Base-by-base conservation (phyloP, 768 basidiomycete species). In the Naganishia vaughanmartiniae region DNA sequence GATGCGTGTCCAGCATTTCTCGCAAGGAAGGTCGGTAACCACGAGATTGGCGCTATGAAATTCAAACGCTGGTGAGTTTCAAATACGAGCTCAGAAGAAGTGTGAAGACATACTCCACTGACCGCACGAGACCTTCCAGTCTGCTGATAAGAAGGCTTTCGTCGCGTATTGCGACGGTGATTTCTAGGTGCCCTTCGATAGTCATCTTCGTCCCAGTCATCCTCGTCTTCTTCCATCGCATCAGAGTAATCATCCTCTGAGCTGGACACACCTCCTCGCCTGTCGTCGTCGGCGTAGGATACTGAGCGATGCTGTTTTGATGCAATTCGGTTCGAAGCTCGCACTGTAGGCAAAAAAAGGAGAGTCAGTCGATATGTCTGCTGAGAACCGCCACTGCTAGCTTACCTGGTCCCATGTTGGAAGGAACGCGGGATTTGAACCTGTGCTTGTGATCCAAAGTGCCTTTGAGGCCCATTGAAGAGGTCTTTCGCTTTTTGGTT, bases 231-330 rank as follows among this genome's bases (percentile, higher is more conserved):
- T 10, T 68, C 51, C 69, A 70, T 70, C 7, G 36, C 70, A 12
- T 67, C 34, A 28, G 70, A 71, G 31, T 55, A 71, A 4, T 34
- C 54, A 24, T 74, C 73, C 4, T 66, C 70, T 24, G 60, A 54
- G 21, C 70, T 73, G 12, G 39, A 71, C 5, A 66, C 48, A 21
- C 67, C 69, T 56, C 72, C 80, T 19, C 42, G 39, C 11, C 56
- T 51, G 58, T 79, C 78, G 33, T 79, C 72, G 46, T 78, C 74
- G 48, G 77, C 78, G 56, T 79, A 81, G 0, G 80, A 80, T 31
- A 77, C 73, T 31, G 60, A 75, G 34, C 79, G 77, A 54, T 73
- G 70, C 26, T 63, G 60, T 63, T 76, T 72, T 15, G 79, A 78
- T n/a, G 77, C 76, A 60, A 81, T 76, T 6, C 80, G 71, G 10